These are phyloP conservation scores for Didymella segeticola DNA, from an alignment of 2,329 filamentous ascomycete species.

Conservation along the genomic window DNA sequence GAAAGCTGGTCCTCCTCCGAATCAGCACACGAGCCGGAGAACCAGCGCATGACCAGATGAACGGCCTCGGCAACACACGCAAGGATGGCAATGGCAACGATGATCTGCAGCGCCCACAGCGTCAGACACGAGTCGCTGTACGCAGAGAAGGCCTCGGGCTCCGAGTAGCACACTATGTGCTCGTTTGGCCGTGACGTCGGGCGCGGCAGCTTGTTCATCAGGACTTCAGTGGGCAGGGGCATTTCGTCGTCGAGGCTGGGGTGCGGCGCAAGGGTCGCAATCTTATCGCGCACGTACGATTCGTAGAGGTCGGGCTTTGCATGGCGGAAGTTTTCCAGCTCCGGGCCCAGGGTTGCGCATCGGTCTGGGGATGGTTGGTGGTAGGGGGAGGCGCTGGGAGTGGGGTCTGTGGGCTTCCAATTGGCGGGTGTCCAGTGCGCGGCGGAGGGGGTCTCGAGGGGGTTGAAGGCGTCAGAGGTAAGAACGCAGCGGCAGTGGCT, in stretches of 20 bases:
- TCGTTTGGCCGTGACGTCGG: conserved; percentile 15
- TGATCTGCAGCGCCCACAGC: conserved; percentile 36
- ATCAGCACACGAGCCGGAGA: background rate
- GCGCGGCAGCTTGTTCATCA: conserved; percentile 22
- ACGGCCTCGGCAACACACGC: conserved; percentile 39
- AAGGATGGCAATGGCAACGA: conserved; percentile 34
- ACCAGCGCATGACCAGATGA: conserved; percentile 31
- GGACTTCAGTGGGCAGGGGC: conserved; percentile 31
- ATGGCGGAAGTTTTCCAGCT: conserved; percentile 36
- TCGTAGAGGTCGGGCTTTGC: conserved; percentile 36
- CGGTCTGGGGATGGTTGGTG: conserved; percentile 18
- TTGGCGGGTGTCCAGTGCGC: conserved; percentile 28
- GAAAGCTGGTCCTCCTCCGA: background rate
- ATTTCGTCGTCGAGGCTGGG: conserved; percentile 7
- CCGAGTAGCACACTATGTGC: conserved; percentile 33
- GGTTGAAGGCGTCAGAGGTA: conserved; percentile 23
- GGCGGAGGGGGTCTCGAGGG: conserved; percentile 24
- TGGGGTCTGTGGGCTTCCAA: conserved; percentile 19
- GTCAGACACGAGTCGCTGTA: conserved; percentile 35
- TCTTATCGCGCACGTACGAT: conserved; percentile 25
- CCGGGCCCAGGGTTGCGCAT: conserved; percentile 33
- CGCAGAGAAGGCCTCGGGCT: conserved; percentile 21
- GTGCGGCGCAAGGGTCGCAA: background rate
- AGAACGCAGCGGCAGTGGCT: conserved; percentile 42
- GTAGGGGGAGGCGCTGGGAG: conserved; percentile 16